Evolutionary conservation across 352 stramenopile genomes (phyloP), one percentile per base, ranked within the genome.

Genomic region (Pythium graminicola): DNA sequence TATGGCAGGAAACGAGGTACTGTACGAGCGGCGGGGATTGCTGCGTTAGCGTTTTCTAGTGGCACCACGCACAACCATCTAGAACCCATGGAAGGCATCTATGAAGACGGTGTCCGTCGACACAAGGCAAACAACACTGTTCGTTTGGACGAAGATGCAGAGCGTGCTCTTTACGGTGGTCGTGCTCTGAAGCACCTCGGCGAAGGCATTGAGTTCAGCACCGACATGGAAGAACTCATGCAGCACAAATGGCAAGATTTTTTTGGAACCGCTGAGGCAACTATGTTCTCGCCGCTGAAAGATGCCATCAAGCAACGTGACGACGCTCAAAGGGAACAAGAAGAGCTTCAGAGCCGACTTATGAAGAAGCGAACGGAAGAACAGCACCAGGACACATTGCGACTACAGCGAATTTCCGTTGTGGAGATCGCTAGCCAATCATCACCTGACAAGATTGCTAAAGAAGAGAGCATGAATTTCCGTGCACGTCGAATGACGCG

Each of bases 351-450:
- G 31, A 73, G 54, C 9, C 64, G 65, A 14, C 48, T 89, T 17
- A 73, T 77, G 39, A 78, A 83, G 29, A 86, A 86, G 33, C 72
- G 74, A n/a, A 62, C 77, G 32, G 69, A 86, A 9, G 66, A 89
- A 38, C 67, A 81, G 51, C 54, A 66, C 1, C 63, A 75, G 28
- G 76, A 86, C 36, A 62, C 65, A 6, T 42, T 62, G 41, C 69
- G 69, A n/a, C 71, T 62, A 26, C 65, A 42, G 29, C 43, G 31
- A 6, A 55, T 24, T n/a, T 22, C 19, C 8, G 50, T 17, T 0
- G 26, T 23, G 11, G 24, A 8, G 6, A 3, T 14, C 3, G 11
- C 6, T 22, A 49, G 5, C 8, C 62, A 47, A 4, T 11, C 0
- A 31, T 33, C 17, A 8, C 13, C 17, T 10, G 64, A 33, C 8